These are phyloP conservation scores for Hemileccinum impolitum DNA, from an alignment of 768 basidiomycete genomes.

Conservation along the genomic window DNA sequence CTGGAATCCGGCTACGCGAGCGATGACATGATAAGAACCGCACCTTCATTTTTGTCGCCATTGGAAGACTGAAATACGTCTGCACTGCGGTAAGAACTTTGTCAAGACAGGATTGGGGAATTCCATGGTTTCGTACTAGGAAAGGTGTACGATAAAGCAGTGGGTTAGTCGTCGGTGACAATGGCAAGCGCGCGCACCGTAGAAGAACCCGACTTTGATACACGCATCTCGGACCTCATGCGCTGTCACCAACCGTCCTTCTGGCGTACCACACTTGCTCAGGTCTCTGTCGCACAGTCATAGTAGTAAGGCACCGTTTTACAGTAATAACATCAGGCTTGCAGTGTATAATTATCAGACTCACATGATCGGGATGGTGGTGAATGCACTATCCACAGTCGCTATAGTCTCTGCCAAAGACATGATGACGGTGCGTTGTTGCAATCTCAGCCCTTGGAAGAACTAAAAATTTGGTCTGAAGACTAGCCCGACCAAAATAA, in stretches of 20 bases:
- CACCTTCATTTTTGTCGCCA: constrained; percentile 66
- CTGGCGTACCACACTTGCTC: constrained; percentile 14
- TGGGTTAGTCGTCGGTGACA: no score
- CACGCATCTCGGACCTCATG: constrained; percentile 68
- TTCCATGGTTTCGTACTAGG: constrained; percentile 76
- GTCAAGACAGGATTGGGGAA: constrained; percentile 50
- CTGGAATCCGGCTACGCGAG: no score
- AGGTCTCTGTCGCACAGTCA: constrained; percentile 23
- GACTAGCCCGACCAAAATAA: no score
- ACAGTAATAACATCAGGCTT: no score
- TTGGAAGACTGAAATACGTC: constrained; percentile 63
- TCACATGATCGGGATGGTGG: constrained; percentile 13
- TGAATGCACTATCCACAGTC: no score
- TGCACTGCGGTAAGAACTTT: constrained; percentile 46
- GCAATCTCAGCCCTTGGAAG: no score
- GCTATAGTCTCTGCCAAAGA: no score
- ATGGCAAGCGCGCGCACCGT: constrained; percentile 41
- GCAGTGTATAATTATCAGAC: constrained; percentile 3
- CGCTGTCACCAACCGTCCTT: constrained; percentile 46
- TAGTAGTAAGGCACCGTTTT: neutral
- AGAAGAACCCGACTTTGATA: constrained; percentile 83
- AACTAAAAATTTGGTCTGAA: no score
- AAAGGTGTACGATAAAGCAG: neutral
- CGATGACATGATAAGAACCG: neutral
- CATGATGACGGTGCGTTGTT: no score